Percentiles rank a stretch among this genome's conserved stretches.
These are phyloP conservation scores for Artemisia argyi DNA, from an alignment of 129 eudicot species.

Conservation along the genomic window DNA sequence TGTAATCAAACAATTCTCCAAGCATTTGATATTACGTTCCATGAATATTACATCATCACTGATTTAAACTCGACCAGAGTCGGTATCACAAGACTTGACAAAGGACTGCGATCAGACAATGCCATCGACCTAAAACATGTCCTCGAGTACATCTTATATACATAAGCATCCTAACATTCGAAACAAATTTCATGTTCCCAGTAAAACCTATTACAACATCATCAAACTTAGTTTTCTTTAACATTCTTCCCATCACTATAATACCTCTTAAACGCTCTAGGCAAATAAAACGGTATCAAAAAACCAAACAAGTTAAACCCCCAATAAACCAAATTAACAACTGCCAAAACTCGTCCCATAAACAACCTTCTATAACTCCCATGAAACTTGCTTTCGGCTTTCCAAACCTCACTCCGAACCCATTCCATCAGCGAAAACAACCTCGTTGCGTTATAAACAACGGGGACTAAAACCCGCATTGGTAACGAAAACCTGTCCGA, in stretches of 20 bases:
- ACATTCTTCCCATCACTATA: conserved; percentile 37
- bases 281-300: conserved; percentile 70
- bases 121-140: no score
- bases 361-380: conserved; percentile 48
- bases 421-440: conserved; percentile 63
- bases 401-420: conserved; percentile 53
- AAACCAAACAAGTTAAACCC: conserved; percentile 79
- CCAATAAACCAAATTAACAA: conserved; percentile 70
- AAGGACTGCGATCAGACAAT: no score
- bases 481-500: conserved; percentile 70
- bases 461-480: conserved; percentile 70
- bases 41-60: no score
- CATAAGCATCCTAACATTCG: not conserved
- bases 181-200: not conserved
- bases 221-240: conserved; percentile 1
- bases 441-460: conserved; percentile 67
- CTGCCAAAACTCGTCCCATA: conserved; percentile 61
- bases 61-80: no score
- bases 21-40: no score
- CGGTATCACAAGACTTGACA: no score
- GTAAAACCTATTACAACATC: not conserved
- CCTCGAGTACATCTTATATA: no score
- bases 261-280: conserved; percentile 61
- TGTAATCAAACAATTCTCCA: no score
- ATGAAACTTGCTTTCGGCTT: conserved; percentile 28